Evolutionary conservation across 73 alveolate genomes (phyloP).

Genomic region (Blepharisma japonicum): DNA sequence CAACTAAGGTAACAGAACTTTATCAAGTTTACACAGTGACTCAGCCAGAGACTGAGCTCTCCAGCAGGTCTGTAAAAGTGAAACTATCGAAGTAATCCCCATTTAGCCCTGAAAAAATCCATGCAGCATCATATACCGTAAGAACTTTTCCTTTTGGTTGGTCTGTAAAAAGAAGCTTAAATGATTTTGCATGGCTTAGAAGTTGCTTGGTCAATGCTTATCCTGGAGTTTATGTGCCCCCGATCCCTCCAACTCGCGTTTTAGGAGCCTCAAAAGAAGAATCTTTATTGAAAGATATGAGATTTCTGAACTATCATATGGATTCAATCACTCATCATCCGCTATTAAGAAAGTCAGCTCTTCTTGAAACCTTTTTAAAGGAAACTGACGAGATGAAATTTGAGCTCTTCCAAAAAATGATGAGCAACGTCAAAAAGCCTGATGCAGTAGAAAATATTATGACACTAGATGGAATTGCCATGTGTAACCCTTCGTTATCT

Average conservation of each 20-base stretch:
- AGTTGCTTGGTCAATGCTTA: background rate
- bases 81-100: background rate
- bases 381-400: background rate
- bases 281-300: background rate
- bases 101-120: background rate
- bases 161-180: background rate
- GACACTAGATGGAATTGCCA: background rate
- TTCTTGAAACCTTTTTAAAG: background rate
- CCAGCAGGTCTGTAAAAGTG: background rate
- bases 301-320: background rate
- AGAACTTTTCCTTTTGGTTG: background rate
- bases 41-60: background rate
- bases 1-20: no score
- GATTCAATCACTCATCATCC: background rate
- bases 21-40: no score
- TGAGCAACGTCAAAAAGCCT: background rate
- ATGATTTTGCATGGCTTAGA: background rate
- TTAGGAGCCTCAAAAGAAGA: background rate
- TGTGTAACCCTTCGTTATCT: background rate
- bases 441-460: background rate
- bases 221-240: background rate
- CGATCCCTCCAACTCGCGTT: background rate
- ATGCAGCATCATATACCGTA: background rate
- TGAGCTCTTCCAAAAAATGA: background rate
- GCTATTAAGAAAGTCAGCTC: background rate